Percentiles rank a stretch among this genome's conserved stretches.
Conservation (phyloP, 1,139 yeast species). For the Meyerozyma athensensis region DNA sequence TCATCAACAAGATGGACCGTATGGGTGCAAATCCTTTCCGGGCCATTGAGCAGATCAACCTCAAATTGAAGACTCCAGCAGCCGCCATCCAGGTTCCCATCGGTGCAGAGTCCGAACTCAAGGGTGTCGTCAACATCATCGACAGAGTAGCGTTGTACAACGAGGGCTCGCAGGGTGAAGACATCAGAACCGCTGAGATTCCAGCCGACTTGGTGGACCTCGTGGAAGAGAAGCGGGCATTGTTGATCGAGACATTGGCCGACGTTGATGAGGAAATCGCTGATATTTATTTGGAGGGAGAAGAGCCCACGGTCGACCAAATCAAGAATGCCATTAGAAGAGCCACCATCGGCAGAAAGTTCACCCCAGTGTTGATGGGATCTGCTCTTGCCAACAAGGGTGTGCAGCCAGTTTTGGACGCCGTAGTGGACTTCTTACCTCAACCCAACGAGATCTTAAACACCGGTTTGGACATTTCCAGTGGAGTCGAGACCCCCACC, state of each 20-base stretch:
- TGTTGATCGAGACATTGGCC: constrained; percentile 88
- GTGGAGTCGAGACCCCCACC: constrained; percentile 61
- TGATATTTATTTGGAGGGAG: constrained; percentile 84
- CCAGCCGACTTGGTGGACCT: constrained; percentile 48
- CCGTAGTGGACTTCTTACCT: constrained; percentile 93
- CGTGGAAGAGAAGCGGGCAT: constrained; percentile 46
- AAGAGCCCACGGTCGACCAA: constrained; percentile 79
- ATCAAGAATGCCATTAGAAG: constrained; percentile 87
- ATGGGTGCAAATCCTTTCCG: constrained; percentile 98
- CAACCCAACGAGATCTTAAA: constrained; percentile 91
- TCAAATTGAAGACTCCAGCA: constrained; percentile 85
- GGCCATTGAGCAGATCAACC: constrained; percentile 86
- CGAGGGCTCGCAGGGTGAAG: constrained; percentile 92
- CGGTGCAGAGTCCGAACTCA: constrained; percentile 80
- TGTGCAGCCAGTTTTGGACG: constrained; percentile 90
- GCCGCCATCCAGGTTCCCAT: constrained; percentile 98
- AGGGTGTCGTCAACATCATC: constrained; percentile 89
- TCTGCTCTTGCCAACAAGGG: constrained; percentile 96
- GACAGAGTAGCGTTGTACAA: constrained; percentile 83
- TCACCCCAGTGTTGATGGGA: constrained; percentile 98
- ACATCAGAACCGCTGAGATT: constrained; percentile 51
- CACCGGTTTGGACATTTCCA: constrained; percentile 74
- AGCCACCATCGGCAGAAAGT: constrained; percentile 92
- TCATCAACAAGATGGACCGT: constrained; percentile 97
- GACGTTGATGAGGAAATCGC: constrained; percentile 98